Evolutionary conservation across 1,284 basidiomycete species (phyloP).

Genomic region (Apiotrichum brassicae): DNA sequence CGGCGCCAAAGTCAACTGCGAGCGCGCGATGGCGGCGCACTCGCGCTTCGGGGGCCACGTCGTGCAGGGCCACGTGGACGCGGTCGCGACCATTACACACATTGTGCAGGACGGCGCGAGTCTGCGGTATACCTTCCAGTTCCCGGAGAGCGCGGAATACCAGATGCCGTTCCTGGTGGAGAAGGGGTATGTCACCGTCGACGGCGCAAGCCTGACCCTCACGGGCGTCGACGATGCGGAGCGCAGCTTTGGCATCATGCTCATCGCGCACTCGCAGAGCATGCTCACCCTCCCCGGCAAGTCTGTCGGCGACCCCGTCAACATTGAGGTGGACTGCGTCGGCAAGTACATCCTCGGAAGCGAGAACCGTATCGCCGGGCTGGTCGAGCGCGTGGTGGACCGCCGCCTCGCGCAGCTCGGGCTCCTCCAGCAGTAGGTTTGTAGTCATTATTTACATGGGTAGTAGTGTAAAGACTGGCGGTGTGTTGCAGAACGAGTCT

Average conservation of each 20-base stretch:
- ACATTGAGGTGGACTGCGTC: conserved; percentile 66
- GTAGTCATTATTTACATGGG: conserved; percentile 6
- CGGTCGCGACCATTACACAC: conserved; percentile 67
- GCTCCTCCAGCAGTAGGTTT: conserved; percentile 7
- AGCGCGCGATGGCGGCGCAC: conserved; percentile 90
- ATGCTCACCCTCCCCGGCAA: conserved; percentile 80
- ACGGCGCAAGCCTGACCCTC: conserved; percentile 89
- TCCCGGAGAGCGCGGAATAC: conserved; percentile 59
- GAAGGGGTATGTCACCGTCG: conserved; percentile 95
- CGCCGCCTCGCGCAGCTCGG: conserved; percentile 15
- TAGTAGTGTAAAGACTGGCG: neutral
- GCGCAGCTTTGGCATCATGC: conserved; percentile 78
- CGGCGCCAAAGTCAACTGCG: conserved; percentile 81
- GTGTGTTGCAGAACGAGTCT: too few relatives aligned
- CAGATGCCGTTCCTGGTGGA: conserved; percentile 78
- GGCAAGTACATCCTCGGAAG: conserved; percentile 61
- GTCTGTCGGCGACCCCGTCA: conserved; percentile 70
- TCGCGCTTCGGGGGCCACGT: conserved; percentile 94
- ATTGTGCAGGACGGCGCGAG: conserved; percentile 77
- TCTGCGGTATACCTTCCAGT: conserved; percentile 69
- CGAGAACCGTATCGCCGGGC: conserved; percentile 53
- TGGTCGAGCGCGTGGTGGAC: conserved; percentile 69
- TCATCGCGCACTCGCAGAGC: conserved; percentile 88
- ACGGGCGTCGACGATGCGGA: conserved; percentile 69
- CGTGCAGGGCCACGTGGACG: conserved; percentile 96